Evolutionary conservation across 495 filamentous ascomycete species (phyloP).

Genomic region (Podospora sp.): DNA sequence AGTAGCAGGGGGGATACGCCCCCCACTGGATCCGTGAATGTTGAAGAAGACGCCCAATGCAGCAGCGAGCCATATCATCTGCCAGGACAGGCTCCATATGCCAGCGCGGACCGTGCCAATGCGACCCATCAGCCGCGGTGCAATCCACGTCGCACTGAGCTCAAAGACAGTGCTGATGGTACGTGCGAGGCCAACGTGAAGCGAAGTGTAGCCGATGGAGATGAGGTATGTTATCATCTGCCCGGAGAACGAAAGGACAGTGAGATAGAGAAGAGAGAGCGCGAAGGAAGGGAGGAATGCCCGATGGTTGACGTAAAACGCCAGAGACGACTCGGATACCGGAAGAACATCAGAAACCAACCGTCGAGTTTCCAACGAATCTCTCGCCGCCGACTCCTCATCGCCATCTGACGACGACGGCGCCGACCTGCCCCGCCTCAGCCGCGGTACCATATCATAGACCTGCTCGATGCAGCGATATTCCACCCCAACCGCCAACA

Average conservation of each 20-base stretch:
- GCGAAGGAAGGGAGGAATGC: slow-evolving; percentile 60
- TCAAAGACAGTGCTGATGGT: slow-evolving; percentile 46
- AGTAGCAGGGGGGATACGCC: slow-evolving; percentile 39
- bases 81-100: slow-evolving; percentile 67
- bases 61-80: slow-evolving; percentile 53
- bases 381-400: background rate
- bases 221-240: slow-evolving; percentile 66
- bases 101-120: slow-evolving; percentile 62
- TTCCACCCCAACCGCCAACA: slow-evolving; percentile 52
- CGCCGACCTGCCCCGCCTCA: background rate
- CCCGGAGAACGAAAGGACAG: slow-evolving; percentile 59
- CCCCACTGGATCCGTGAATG: slow-evolving; percentile 4
- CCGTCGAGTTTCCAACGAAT: background rate
- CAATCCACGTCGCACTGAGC: slow-evolving; percentile 53
- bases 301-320: slow-evolving; percentile 47
- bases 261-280: slow-evolving; percentile 59
- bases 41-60: slow-evolving; percentile 48
- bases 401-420: background rate
- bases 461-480: slow-evolving; percentile 60
- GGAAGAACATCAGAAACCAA: slow-evolving; percentile 18
- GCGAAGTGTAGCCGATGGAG: slow-evolving; percentile 36
- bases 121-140: slow-evolving; percentile 51
- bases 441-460: slow-evolving; percentile 20
- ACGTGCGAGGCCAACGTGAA: slow-evolving; percentile 45
- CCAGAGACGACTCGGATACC: slow-evolving; percentile 20